Base-by-base conservation (phyloP, 2,329 filamentous ascomycete species). In the Chaetoscypha palmicola region DNA sequence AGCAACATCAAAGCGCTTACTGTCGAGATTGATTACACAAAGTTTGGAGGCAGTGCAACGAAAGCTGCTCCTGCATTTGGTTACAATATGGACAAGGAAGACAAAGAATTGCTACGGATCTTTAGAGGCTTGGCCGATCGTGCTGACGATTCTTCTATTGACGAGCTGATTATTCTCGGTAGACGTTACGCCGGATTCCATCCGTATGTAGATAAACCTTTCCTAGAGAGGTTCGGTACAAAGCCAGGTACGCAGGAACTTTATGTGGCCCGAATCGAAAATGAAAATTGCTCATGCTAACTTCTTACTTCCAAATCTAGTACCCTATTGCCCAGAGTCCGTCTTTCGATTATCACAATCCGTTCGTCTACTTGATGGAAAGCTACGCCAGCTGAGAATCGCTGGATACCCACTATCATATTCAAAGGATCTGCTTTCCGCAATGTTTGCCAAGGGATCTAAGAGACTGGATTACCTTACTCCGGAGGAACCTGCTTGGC, bases 11-110 rank as follows among this genome's bases (percentile, higher is more conserved):
- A 60, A 31, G 24, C 51, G 26, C 47, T 63, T 5, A 59, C 59
- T 4, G 44, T 62, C 8, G 61, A 63, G 42, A 22, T 58, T 5
- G 60, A 63, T 32, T 48, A 59, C 21, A 62, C 61, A 21, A 39
- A 47, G 14, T 55, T 62, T 35, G 58, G 53, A 33, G 48, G 52
- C 17, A 52, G 50, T 24, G 38, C 39, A 10, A 26, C 45, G 5
- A 53, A 39, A 31, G 16, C 37, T 30, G 51, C 54, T 23, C 23
- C 49, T 5, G 5, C 36, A 14, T 48, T 40, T 20, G 42, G 42
- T 2, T 48, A 52, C 9, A 40, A 51, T 7, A 42, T 45, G 33
- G 44, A 43, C 12, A 54, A 53, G 36, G 41, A 49, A n/a, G 51
- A 56, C 3, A 36, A n/a, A 12, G 24, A 50, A n/a, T 14, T 55